These are phyloP conservation scores for Colletotrichum truncatum DNA, from an alignment of 2,329 filamentous ascomycete species.

Conservation along the genomic window DNA sequence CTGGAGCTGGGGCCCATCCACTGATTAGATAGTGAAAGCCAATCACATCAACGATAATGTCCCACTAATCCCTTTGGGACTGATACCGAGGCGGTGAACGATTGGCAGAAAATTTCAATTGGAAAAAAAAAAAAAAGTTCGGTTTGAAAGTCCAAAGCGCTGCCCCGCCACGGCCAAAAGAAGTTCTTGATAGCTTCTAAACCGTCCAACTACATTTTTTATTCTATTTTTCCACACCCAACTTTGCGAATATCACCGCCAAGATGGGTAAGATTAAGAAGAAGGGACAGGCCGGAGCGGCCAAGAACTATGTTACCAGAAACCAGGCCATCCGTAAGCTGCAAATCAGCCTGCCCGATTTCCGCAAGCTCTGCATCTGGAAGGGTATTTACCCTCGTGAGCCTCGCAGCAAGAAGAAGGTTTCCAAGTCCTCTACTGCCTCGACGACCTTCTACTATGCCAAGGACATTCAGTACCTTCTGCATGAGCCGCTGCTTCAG, in stretches of 20 bases:
- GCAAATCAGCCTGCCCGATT: slow-evolving; percentile 96
- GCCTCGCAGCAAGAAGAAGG: slow-evolving; percentile 97
- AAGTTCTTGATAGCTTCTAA: slow-evolving; percentile 30
- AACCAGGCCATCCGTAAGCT: slow-evolving; percentile 98
- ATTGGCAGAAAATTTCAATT: slow-evolving; percentile 35
- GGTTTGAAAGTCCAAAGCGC: slow-evolving; percentile 35
- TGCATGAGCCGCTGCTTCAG: slow-evolving; percentile 91
- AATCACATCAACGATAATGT: not conserved
- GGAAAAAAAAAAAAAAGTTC: slow-evolving; percentile 44
- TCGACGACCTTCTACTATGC: slow-evolving; percentile 92
- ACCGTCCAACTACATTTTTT: slow-evolving; percentile 19
- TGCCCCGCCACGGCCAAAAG: slow-evolving; percentile 42
- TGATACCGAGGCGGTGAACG: slow-evolving; percentile 28
- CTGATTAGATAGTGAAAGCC: slow-evolving; percentile 22
- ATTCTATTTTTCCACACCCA: slow-evolving; percentile 23
- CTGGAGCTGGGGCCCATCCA: slow-evolving; percentile 14
- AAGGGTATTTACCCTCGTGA: slow-evolving; percentile 99
- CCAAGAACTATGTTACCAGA: slow-evolving; percentile 98
- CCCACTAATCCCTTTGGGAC: slow-evolving; percentile 13
- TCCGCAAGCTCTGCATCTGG: slow-evolving; percentile 98
- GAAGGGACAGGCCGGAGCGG: slow-evolving; percentile 90
- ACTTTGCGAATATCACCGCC: slow-evolving; percentile 27
- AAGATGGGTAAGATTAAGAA: slow-evolving; percentile 84
- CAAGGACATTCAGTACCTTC: slow-evolving; percentile 97
- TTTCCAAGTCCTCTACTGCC: slow-evolving; percentile 86